Percentiles rank a stretch among this genome's conserved stretches.
Evolutionary conservation across 352 stramenopile genomes (phyloP).

Genomic region (Phytopythium boreale): DNA sequence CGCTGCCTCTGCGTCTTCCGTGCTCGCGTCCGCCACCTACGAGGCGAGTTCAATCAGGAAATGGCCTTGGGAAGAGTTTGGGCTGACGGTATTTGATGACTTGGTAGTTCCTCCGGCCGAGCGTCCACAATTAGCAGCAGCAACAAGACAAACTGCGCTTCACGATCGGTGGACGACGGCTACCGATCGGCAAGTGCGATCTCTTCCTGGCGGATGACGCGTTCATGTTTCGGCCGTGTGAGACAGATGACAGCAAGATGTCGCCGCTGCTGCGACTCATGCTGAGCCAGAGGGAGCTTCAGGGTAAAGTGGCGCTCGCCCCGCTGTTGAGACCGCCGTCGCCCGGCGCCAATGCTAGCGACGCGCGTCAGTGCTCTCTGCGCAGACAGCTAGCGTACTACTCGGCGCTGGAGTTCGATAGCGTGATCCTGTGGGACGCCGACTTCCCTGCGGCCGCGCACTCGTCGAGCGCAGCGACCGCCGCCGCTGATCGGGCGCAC

Average conservation of each 20-base stretch:
- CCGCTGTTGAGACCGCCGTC: slow-evolving; percentile 27
- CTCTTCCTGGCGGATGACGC: slow-evolving; percentile 25
- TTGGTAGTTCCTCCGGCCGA: slow-evolving; percentile 3
- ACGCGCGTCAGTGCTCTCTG: slow-evolving; percentile 28
- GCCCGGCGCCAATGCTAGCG: slow-evolving; percentile 17
- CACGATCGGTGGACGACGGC: slow-evolving; percentile 11
- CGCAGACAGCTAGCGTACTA: slow-evolving; percentile 42
- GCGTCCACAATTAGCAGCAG: not conserved
- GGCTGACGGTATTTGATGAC: not conserved
- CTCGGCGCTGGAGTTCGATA: slow-evolving; percentile 23
- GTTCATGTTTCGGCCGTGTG: slow-evolving; percentile 32
- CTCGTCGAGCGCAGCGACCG: slow-evolving; percentile 17
- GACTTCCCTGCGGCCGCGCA: slow-evolving; percentile 21
- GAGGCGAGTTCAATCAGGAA: slow-evolving; percentile 20
- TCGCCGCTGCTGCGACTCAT: slow-evolving; percentile 17
- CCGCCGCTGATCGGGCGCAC: slow-evolving; percentile 18
- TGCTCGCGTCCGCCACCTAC: slow-evolving; percentile 28
- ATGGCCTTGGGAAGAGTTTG: not conserved
- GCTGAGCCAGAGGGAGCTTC: slow-evolving; percentile 6
- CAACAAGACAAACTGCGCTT: not conserved
- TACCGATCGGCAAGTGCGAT: slow-evolving; percentile 44
- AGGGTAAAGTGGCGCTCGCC: slow-evolving; percentile 10
- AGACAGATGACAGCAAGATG: slow-evolving; percentile 17
- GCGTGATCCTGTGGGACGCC: slow-evolving; percentile 45
- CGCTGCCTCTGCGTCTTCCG: slow-evolving; percentile 32